Percentiles rank a stretch among this genome's conserved stretches.
Conservation (phyloP, 2,329 filamentous ascomycete species). For the Curvularia sp. region DNA sequence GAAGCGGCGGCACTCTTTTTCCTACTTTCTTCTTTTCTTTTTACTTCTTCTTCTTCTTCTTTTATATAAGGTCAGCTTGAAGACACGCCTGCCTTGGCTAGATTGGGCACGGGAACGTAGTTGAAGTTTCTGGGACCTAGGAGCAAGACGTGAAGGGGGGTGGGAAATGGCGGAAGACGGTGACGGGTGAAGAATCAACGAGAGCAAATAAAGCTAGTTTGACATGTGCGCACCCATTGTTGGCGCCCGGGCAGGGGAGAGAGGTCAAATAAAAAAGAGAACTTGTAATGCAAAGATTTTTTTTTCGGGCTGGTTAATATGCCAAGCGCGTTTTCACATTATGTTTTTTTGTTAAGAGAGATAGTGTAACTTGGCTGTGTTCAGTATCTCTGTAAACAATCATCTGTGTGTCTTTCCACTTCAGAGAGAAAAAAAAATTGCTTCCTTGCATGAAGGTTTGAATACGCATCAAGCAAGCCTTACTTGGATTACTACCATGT, state of each 20-base stretch:
- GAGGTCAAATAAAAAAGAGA: conserved; percentile 1
- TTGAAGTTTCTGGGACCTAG: background rate
- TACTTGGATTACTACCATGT: no score
- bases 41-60: background rate
- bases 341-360: no score
- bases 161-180: background rate
- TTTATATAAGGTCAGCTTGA: background rate
- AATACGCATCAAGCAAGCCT: no score
- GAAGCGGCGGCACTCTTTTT: background rate
- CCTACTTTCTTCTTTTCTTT: background rate
- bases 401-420: no score
- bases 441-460: no score
- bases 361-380: no score
- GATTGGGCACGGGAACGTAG: background rate
- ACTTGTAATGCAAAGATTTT: background rate
- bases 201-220: background rate
- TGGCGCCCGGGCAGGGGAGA: background rate
- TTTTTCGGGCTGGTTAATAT: background rate
- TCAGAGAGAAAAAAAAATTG: no score
- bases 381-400: no score
- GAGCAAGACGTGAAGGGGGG: background rate
- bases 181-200: background rate
- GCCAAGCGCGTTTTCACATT: background rate
- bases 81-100: background rate
- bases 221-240: background rate